These are phyloP conservation scores for Trichoderma koningiopsis DNA, from an alignment of 2,329 filamentous ascomycete species.

Conservation along the genomic window DNA sequence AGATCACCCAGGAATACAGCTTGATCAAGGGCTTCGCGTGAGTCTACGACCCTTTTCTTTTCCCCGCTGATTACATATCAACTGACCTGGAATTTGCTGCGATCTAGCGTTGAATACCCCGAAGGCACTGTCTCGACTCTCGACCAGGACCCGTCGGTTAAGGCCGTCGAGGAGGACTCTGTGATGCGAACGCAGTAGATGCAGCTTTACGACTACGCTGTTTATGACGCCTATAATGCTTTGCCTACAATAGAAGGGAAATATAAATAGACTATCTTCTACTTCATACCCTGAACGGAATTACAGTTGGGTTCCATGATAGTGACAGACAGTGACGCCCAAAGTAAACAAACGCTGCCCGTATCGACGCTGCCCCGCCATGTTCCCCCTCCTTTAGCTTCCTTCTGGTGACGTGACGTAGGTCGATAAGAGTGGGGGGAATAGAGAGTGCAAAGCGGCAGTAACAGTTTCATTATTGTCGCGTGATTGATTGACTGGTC, in stretches of 20 bases:
- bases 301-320: not conserved
- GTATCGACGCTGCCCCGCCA: conserved; percentile 11
- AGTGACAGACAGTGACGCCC: not conserved
- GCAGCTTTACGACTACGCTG: not conserved
- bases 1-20: conserved; percentile 80
- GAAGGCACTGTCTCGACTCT: conserved; percentile 68
- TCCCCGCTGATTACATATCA: too few species aligned
- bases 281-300: not conserved
- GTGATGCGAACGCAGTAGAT: conserved; percentile 70
- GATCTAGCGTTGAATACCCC: conserved; percentile 70
- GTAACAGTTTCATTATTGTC: not conserved
- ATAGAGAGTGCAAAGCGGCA: not conserved
- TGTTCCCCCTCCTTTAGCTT: conserved; percentile 14
- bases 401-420: conserved; percentile 17
- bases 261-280: not conserved
- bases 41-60: conserved; percentile 38
- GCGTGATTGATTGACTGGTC: not conserved
- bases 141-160: conserved; percentile 68
- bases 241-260: conserved; percentile 6
- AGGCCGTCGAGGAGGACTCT: conserved; percentile 72
- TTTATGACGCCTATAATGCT: not conserved
- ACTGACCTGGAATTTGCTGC: too few species aligned
- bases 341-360: not conserved
- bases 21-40: conserved; percentile 95
- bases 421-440: conserved; percentile 15